Conservation (phyloP, 2,329 filamentous ascomycete genomes). For the Claviceps quebecensis region DNA sequence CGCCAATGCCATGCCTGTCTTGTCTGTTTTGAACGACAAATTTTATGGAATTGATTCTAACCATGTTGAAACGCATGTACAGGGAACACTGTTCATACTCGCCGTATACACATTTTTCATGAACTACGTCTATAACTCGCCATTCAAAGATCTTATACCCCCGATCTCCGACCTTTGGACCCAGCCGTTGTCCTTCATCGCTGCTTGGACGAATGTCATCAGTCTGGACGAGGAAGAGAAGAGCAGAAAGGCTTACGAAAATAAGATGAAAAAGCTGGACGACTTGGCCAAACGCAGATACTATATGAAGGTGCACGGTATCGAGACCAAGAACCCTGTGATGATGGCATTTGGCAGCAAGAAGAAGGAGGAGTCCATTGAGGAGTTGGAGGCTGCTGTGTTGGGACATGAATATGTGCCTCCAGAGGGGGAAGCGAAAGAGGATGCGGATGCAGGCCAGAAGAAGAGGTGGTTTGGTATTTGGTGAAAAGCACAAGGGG, state of each 20-base stretch:
- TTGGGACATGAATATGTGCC: constrained; percentile 21
- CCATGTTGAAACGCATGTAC: neutral
- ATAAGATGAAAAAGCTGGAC: constrained; percentile 59
- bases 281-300: constrained; percentile 77
- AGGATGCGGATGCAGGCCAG: neutral
- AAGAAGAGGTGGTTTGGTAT: constrained; percentile 74
- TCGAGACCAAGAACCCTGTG: constrained; percentile 50
- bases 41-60: neutral
- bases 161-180: constrained; percentile 51
- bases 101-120: constrained; percentile 59
- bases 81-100: constrained; percentile 55
- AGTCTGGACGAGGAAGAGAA: constrained; percentile 62
- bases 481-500: constrained; percentile 36
- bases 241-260: constrained; percentile 53
- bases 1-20: neutral
- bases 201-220: constrained; percentile 57
- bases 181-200: constrained; percentile 54
- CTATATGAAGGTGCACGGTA: constrained; percentile 74
- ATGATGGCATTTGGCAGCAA: constrained; percentile 28
- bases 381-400: constrained; percentile 21
- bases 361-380: constrained; percentile 21
- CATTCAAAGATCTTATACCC: constrained; percentile 68
- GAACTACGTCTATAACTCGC: constrained; percentile 68
- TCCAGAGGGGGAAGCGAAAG: constrained; percentile 13
- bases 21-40: too few relatives aligned